Conservation (phyloP, 768 basidiomycete species). For the Auriscalpium microsporum region DNA sequence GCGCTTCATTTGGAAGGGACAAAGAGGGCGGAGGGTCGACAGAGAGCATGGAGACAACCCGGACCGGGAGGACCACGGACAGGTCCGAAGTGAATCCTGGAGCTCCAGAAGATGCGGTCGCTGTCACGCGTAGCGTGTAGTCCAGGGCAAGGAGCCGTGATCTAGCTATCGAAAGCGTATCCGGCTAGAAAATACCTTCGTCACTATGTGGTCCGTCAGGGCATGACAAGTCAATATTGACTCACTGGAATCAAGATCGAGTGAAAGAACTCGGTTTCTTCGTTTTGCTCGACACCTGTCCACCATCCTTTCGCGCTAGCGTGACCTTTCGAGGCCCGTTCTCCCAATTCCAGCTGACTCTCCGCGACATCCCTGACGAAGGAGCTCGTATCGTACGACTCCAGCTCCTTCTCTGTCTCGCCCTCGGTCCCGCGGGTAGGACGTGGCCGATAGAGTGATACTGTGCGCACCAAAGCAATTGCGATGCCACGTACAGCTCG, state of each 20-base stretch:
- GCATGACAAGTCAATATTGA: too few species aligned
- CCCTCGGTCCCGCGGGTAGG: conserved; percentile 22
- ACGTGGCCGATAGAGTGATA: conserved; percentile 54
- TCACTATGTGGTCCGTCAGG: too few species aligned
- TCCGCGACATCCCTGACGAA: conserved; percentile 57
- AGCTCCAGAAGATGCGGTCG: conserved; percentile 41
- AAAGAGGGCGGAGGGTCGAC: conserved; percentile 66
- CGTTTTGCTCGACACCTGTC: conserved; percentile 65
- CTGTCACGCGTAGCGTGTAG: conserved; percentile 58
- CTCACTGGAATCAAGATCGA: conserved; percentile 69
- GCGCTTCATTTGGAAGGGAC: conserved; percentile 4
- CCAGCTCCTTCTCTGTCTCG: conserved; percentile 32
- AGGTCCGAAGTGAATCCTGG: conserved; percentile 47
- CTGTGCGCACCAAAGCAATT: conserved; percentile 56
- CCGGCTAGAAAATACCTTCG: conserved; percentile 35
- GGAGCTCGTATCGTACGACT: conserved; percentile 57
- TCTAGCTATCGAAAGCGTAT: conserved; percentile 59
- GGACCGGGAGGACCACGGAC: conserved; percentile 62
- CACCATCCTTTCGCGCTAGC: conserved; percentile 87
- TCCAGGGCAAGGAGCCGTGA: conserved; percentile 69
- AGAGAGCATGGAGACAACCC: conserved; percentile 77
- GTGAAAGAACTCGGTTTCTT: conserved; percentile 56
- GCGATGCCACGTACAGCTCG: conserved; percentile 58
- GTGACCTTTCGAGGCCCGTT: conserved; percentile 52
- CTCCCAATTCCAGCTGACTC: conserved; percentile 56